Percentiles rank a stretch among this genome's conserved stretches.
These are phyloP conservation scores for Colletotrichum endophyticum DNA, from an alignment of 2,329 filamentous ascomycete species.

Conservation along the genomic window DNA sequence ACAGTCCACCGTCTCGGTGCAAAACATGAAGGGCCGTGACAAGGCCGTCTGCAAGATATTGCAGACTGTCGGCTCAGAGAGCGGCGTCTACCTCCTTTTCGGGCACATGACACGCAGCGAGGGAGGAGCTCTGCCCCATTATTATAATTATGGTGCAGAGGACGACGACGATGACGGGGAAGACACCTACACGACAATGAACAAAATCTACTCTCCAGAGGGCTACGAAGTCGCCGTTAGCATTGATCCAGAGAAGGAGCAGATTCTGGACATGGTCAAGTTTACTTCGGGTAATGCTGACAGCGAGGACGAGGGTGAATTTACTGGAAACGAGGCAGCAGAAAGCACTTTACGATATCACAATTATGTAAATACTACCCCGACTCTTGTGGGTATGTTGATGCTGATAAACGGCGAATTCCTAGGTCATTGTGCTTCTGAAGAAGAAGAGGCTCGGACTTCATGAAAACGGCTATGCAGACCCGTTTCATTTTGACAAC, in stretches of 20 bases:
- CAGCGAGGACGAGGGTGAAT: not conserved
- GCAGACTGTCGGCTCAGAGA: not conserved
- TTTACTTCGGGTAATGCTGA: not conserved
- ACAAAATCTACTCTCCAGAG: not conserved
- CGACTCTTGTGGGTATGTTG: too few relatives aligned
- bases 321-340: not conserved
- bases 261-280: not conserved
- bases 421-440: not conserved
- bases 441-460: not conserved
- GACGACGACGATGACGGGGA: not conserved
- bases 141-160: not conserved
- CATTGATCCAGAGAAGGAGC: not conserved
- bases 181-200: not conserved
- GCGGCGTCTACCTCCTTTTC: constrained; percentile 3
- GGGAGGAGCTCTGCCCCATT: not conserved
- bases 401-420: not conserved
- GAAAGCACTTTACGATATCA: not conserved
- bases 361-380: not conserved
- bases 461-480: not conserved
- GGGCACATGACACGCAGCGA: constrained; percentile 22
- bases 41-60: not conserved
- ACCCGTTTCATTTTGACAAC: not conserved
- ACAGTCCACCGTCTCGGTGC: not conserved
- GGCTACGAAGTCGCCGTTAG: not conserved
- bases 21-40: not conserved